phyloP scores from a whole-genome alignment of 1,284 basidiomycete species.

The Stygiomarasmius scandens region DNA sequence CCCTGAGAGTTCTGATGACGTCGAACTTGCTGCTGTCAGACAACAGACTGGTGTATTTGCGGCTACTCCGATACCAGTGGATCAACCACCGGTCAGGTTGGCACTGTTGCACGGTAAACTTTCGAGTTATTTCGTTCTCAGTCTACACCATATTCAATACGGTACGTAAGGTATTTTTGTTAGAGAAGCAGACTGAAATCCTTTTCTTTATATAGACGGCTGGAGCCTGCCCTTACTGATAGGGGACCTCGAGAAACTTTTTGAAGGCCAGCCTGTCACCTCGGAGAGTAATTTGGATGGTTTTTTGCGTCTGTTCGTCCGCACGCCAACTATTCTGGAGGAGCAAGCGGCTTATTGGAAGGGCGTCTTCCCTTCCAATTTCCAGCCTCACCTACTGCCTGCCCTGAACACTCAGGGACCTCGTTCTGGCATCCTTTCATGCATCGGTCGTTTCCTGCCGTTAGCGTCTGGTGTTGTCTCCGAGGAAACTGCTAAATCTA shows the following conservation, averaged over 20 bases:
- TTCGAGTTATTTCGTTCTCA: conserved; percentile 39
- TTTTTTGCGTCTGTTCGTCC: conserved; percentile 34
- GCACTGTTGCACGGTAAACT: conserved; percentile 32
- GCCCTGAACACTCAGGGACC: conserved; percentile 15
- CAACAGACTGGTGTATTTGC: conserved; percentile 37
- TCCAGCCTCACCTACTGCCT: conserved; percentile 36
- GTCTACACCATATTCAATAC: conserved; percentile 55
- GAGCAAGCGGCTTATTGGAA: conserved; percentile 46
- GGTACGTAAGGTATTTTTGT: conserved; percentile 18
- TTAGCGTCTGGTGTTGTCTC: background rate
- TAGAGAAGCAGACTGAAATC: background rate
- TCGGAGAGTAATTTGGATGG: conserved; percentile 31
- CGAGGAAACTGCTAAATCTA: background rate
- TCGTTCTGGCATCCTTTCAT: background rate
- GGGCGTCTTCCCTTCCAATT: conserved; percentile 30
- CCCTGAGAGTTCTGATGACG: conserved; percentile 17
- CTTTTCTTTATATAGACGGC: conserved; percentile 31
- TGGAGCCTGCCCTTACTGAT: conserved; percentile 49
- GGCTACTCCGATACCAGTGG: conserved; percentile 35
- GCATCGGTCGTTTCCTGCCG: background rate
- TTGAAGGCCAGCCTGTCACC: conserved; percentile 28
- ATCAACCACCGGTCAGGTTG: conserved; percentile 35
- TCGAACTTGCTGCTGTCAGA: conserved; percentile 20
- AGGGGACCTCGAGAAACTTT: conserved; percentile 42
- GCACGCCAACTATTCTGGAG: conserved; percentile 24